Conservation (phyloP, 2,329 filamentous ascomycete genomes). For the Colletotrichum lini region DNA sequence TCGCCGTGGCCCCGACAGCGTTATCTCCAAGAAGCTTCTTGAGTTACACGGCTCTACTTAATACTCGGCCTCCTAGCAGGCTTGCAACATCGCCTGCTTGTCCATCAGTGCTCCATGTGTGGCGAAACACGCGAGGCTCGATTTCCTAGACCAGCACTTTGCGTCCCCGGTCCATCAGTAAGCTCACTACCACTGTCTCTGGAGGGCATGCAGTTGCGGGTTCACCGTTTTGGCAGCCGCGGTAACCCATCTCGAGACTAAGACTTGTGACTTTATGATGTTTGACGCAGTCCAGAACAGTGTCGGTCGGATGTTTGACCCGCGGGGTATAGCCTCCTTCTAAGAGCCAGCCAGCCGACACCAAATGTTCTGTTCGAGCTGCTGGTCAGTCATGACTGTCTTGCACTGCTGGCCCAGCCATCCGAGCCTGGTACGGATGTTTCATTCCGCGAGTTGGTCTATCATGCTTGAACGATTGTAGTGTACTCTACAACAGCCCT, state of each 20-base stretch:
- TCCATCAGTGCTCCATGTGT: constrained; percentile 68
- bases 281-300: constrained; percentile 53
- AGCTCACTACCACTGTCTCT: constrained; percentile 57
- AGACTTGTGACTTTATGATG: constrained; percentile 54
- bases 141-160: constrained; percentile 66
- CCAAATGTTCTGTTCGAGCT: not conserved
- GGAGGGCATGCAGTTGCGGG: constrained; percentile 50
- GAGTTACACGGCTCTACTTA: constrained; percentile 55
- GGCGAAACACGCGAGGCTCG: constrained; percentile 46
- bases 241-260: constrained; percentile 61
- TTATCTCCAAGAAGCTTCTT: constrained; percentile 67
- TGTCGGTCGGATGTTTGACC: constrained; percentile 21
- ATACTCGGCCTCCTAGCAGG: constrained; percentile 58
- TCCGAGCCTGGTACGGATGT: too few relatives aligned
- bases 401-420: too few relatives aligned
- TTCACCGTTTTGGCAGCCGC: constrained; percentile 56
- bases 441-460: too few relatives aligned
- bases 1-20: constrained; percentile 60
- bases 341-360: not conserved
- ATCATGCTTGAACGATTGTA: too few relatives aligned
- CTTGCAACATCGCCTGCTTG: constrained; percentile 48
- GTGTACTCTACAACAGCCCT: too few relatives aligned
- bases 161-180: constrained; percentile 61
- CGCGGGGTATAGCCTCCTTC: not conserved
- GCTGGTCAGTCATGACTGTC: too few relatives aligned